phyloP scores from a whole-genome alignment of 2,329 filamentous ascomycete species.

The Xylaria sp. region DNA sequence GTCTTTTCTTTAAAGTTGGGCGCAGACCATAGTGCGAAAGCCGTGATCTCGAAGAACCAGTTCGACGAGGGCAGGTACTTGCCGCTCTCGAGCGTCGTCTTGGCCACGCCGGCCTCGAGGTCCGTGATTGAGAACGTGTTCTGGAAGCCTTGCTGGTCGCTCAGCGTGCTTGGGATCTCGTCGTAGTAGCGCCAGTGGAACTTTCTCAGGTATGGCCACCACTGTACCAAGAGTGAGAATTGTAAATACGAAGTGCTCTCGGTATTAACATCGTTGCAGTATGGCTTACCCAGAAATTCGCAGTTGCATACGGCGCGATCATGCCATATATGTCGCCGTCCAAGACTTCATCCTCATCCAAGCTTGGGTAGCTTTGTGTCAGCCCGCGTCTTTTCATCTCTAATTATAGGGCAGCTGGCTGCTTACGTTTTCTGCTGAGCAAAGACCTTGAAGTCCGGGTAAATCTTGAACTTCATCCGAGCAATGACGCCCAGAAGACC shows the following conservation, averaged over 20 bases:
- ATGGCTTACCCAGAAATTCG: conserved; percentile 60
- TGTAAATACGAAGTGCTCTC: no score
- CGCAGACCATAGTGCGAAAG: conserved; percentile 60
- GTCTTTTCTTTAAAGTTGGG: conserved; percentile 65
- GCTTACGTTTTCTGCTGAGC: conserved; percentile 61
- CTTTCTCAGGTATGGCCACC: conserved; percentile 63
- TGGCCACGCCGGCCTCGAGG: conserved; percentile 56
- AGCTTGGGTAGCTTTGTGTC: conserved; percentile 44
- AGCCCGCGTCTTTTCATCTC: conserved; percentile 12
- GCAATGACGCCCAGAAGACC: conserved; percentile 61
- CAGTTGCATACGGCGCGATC: conserved; percentile 62
- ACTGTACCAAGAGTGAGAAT: conserved; percentile 47
- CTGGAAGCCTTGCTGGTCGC: conserved; percentile 61
- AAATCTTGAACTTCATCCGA: conserved; percentile 61
- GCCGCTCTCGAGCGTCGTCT: conserved; percentile 58
- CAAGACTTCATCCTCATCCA: conserved; percentile 60
- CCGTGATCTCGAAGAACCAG: conserved; percentile 60
- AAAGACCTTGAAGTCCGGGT: conserved; percentile 63
- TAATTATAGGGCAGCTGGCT: no score
- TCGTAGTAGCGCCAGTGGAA: conserved; percentile 66
- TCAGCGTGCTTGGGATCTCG: conserved; percentile 54
- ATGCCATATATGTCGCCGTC: conserved; percentile 62
- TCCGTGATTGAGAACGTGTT: conserved; percentile 63
- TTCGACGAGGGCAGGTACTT: conserved; percentile 61
- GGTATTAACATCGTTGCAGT: background rate